Conservation (phyloP, 2,329 filamentous ascomycete species). For the Pseudocercospora crystallina region DNA sequence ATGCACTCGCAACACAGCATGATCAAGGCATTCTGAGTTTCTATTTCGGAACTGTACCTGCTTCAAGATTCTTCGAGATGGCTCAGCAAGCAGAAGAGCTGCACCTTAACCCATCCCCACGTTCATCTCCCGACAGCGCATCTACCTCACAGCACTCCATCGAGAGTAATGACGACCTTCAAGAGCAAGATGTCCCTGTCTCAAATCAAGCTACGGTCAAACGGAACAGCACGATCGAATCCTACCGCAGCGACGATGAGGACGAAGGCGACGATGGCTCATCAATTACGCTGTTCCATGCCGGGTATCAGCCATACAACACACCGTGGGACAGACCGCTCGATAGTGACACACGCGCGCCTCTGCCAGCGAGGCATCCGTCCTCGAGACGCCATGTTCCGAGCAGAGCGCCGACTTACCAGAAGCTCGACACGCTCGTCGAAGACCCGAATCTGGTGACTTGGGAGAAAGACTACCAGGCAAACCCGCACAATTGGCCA, state of each 20-base stretch:
- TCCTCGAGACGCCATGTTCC: conserved; percentile 12
- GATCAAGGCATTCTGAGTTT: no score
- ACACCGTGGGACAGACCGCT: conserved; percentile 9
- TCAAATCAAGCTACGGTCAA: conserved; percentile 4
- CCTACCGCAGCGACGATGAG: conserved; percentile 13
- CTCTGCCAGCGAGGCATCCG: conserved; percentile 8
- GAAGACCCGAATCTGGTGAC: conserved; percentile 38
- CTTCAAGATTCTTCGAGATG: conserved; percentile 3
- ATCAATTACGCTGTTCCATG: conserved; percentile 15
- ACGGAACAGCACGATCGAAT: conserved; percentile 16
- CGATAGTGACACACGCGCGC: conserved; percentile 2
- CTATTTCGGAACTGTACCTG: conserved; percentile 1
- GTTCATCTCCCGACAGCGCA: conserved; percentile 1
- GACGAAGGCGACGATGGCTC: conserved; percentile 10
- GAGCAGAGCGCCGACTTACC: conserved; percentile 12
- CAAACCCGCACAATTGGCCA: conserved; percentile 45
- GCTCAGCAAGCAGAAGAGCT: background rate
- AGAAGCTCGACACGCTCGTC: conserved; percentile 1
- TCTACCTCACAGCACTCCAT: conserved; percentile 1
- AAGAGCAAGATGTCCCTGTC: conserved; percentile 4
- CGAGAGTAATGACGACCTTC: background rate
- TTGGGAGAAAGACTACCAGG: conserved; percentile 44
- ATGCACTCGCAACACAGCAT: no score
- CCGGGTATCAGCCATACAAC: conserved; percentile 7
- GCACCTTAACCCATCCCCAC: background rate